Evolutionary conservation across 2,329 filamentous ascomycete species (phyloP).

Genomic region (Talaromyces islandicus): DNA sequence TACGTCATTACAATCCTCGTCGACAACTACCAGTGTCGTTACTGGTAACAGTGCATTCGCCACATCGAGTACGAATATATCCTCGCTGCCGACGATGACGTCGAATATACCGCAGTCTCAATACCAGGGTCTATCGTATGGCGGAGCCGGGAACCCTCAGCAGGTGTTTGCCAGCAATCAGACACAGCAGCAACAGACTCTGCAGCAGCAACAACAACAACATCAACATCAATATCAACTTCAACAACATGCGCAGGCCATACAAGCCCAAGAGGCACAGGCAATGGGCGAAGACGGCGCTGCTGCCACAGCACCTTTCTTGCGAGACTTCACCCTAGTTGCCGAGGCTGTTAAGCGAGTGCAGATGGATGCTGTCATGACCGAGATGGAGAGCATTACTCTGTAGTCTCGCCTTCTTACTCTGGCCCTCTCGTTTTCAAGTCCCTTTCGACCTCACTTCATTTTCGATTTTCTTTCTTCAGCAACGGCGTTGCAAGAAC

Average conservation of each 20-base stretch:
- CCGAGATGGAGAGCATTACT: conserved; percentile 61
- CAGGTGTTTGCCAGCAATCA: neutral
- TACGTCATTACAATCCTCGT: conserved; percentile 3
- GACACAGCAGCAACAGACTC: neutral
- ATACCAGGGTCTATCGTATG: neutral
- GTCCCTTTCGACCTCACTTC: neutral
- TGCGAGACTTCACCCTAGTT: conserved; percentile 76
- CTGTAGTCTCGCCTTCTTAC: conserved; percentile 16
- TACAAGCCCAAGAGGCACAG: neutral
- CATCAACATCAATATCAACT: conserved; percentile 1
- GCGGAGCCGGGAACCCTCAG: neutral
- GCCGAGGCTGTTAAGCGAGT: conserved; percentile 91
- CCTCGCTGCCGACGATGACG: neutral
- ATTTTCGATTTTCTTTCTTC: neutral
- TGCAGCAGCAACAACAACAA: neutral
- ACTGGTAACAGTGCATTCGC: neutral
- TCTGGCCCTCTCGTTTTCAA: neutral
- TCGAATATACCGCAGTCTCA: neutral
- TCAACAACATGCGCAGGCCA: neutral
- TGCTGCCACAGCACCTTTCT: conserved; percentile 53
- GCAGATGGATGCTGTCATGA: conserved; percentile 81
- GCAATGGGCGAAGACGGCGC: conserved; percentile 23
- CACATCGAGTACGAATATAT: neutral
- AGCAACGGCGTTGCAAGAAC: neutral
- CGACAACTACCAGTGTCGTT: neutral